Conservation (phyloP, 805 yeast species). For the Clavispora carvajalis region DNA sequence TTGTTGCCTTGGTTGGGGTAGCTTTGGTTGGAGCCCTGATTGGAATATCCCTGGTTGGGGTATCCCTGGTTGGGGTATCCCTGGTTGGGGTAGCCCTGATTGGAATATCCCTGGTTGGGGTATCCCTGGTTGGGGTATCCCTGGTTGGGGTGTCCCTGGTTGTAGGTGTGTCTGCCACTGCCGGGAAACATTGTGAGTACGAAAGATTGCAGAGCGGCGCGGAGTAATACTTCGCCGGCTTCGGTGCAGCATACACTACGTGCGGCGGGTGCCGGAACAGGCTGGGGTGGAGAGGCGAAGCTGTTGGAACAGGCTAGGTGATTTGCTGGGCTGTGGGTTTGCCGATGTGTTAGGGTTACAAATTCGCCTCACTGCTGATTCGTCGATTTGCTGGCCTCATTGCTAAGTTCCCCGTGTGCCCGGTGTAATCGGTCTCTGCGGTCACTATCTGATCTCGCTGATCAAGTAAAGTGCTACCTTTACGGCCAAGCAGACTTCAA, state of each 20-base stretch:
- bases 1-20: not conserved
- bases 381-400: too few relatives aligned
- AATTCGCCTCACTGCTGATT: too few relatives aligned
- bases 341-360: too few relatives aligned
- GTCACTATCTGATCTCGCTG: too few relatives aligned
- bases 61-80: not conserved
- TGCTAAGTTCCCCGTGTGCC: too few relatives aligned
- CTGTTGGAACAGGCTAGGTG: too few relatives aligned
- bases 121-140: conserved; percentile 4
- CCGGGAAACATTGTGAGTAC: conserved; percentile 21
- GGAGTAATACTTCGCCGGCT: not conserved
- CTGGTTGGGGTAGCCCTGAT: conserved; percentile 2
- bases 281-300: not conserved
- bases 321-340: too few relatives aligned
- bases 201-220: not conserved
- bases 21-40: conserved; percentile 14
- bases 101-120: conserved; percentile 1
- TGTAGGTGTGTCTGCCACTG: conserved; percentile 16
- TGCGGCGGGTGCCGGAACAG: not conserved
- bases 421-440: too few relatives aligned
- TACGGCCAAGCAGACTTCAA: too few relatives aligned
- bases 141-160: conserved; percentile 2
- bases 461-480: too few relatives aligned
- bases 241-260: not conserved
- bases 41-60: conserved; percentile 1